A percentile compares a stretch with the other conserved stretches of the same genome.
Conservation (phyloP, 2,329 filamentous ascomycete genomes). For the Pseudocercospora vitis region DNA sequence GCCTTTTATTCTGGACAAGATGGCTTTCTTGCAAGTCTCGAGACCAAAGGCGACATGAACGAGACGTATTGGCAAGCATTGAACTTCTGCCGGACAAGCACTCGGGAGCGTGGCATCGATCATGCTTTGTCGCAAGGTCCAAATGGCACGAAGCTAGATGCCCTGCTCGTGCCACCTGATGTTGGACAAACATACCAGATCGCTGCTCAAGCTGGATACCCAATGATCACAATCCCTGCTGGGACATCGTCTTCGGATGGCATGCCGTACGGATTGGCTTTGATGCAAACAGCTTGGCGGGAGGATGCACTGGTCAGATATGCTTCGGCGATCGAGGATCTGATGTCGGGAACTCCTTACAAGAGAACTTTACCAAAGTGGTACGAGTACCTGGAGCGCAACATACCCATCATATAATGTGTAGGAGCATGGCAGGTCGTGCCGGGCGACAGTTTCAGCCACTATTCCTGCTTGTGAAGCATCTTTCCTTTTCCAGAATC, state of each 20-base stretch:
- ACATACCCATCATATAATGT: conserved; percentile 37
- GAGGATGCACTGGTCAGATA: conserved; percentile 37
- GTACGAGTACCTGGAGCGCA: conserved; percentile 42
- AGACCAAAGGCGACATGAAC: conserved; percentile 60
- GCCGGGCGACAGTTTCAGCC: background rate
- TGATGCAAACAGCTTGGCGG: conserved; percentile 40
- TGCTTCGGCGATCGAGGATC: conserved; percentile 49
- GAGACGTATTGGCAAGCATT: conserved; percentile 68
- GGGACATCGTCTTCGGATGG: conserved; percentile 52
- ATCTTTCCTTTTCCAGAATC: too few relatives aligned
- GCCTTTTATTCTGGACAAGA: conserved; percentile 72
- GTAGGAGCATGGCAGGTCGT: background rate
- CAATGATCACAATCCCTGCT: conserved; percentile 67
- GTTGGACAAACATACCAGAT: conserved; percentile 68
- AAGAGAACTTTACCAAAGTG: conserved; percentile 39
- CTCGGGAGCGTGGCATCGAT: conserved; percentile 67
- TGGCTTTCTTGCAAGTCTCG: conserved; percentile 63
- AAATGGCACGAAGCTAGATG: conserved; percentile 53
- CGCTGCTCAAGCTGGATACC: conserved; percentile 74
- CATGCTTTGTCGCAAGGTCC: conserved; percentile 56
- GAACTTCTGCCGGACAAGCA: conserved; percentile 57
- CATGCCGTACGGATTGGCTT: conserved; percentile 48
- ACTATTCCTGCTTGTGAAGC: too few relatives aligned
- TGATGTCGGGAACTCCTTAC: conserved; percentile 28
- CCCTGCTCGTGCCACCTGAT: conserved; percentile 67